Base-by-base conservation (phyloP, 2,329 filamentous ascomycete genomes). In the Botrytis porri region DNA sequence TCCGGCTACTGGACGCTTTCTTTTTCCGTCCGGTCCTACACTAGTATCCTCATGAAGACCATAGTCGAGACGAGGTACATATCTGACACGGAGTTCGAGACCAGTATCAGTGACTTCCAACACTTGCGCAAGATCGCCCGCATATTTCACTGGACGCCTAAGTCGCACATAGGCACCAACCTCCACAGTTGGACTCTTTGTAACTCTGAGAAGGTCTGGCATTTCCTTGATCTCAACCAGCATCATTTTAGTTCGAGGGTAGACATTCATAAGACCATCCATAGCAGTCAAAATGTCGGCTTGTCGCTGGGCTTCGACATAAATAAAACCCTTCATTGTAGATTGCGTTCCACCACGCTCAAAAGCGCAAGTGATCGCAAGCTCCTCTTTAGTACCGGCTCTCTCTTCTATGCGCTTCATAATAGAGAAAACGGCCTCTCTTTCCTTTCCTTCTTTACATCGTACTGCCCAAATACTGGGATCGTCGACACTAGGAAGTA, bases 151-250 rank as follows among this genome's bases (percentile, higher is more conserved):
- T 3, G 90, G 90, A 71, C 93, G 89, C 81, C 90, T 91, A 76
- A 98, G 90, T 76, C 96, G 93, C 69, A 98, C 95, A 88, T 96
- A 99, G 54, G 94, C 94, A 76, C 95, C 95, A 16, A 92, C 92
- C 78, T 96, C 90, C 48, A 99, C 85, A 39, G 90, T 90, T 65
- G 94, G 93, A 4, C 92, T 95, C 84, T 97, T 97, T 74, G 90
- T 91, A 41, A 97, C 93, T 69, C 94, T 90, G 29, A 99, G 86
- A n/a, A 99, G 88, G 82, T 98, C 96, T 2, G 96, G 95, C 91
- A 98, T 97, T 83, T 99, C 96, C 82, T 97, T 97, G 79, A 98
- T 94, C 66, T 96, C 93, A 60, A 99, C 94, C 69, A 98, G 85
- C 62, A 95, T 89, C 84, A 96, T 91, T 82, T 94, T 96, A 41